Evolutionary conservation across 1,284 basidiomycete species (phyloP).

Genomic region (Naganishia sp.): DNA sequence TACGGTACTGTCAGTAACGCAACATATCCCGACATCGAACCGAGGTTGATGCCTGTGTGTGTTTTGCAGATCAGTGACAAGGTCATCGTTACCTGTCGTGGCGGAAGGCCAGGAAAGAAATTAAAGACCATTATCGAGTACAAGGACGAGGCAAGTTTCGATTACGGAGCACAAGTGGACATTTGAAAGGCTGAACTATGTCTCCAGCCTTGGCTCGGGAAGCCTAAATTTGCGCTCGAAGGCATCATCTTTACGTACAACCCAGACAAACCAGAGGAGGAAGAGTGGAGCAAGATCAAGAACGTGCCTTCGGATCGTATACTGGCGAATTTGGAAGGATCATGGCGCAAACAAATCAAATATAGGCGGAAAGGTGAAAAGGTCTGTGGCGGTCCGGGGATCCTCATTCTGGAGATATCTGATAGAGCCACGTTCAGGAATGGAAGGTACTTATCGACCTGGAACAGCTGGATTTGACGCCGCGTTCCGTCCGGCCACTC

Average conservation of each 20-base stretch:
- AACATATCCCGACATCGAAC: constrained; percentile 47
- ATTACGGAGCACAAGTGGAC: neutral
- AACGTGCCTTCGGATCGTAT: constrained; percentile 79
- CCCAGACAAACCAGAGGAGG: constrained; percentile 59
- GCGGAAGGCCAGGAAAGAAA: constrained; percentile 63
- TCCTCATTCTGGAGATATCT: neutral
- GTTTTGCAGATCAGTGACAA: constrained; percentile 52
- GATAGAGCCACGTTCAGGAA: constrained; percentile 54
- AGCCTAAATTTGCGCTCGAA: constrained; percentile 81
- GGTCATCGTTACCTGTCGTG: constrained; percentile 78
- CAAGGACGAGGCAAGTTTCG: constrained; percentile 79
- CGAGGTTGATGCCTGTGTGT: too few relatives aligned
- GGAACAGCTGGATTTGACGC: constrained; percentile 69
- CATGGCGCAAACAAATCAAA: constrained; percentile 79
- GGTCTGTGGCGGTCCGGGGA: constrained; percentile 48
- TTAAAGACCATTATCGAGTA: constrained; percentile 86
- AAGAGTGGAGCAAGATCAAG: constrained; percentile 77
- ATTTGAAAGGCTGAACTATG: neutral
- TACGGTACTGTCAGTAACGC: constrained; percentile 72
- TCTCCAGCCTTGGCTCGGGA: constrained; percentile 82
- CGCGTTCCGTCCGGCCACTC: constrained; percentile 81
- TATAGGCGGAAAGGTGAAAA: constrained; percentile 71
- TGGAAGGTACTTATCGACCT: constrained; percentile 76
- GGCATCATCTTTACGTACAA: constrained; percentile 82
- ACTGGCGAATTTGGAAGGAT: constrained; percentile 81